phyloP scores from a whole-genome alignment of 345 rosid species.

The Murraya paniculata region DNA sequence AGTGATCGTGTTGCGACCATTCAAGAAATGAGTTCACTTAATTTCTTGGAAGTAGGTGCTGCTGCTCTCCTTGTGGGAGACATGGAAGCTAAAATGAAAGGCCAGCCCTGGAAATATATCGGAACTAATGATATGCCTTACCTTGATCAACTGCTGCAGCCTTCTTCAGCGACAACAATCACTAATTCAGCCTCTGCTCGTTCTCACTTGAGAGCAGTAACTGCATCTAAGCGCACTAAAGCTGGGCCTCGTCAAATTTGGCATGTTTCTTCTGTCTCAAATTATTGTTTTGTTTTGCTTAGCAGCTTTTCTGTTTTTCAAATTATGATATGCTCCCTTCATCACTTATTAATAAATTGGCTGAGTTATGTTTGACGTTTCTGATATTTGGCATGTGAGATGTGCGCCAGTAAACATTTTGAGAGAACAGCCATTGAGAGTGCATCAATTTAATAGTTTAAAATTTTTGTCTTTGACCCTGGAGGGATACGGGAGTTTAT shows the following conservation, averaged over 20 bases:
- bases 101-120: constrained; percentile 88
- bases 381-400: background rate
- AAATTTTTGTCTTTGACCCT: background rate
- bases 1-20: constrained; percentile 62
- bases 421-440: background rate
- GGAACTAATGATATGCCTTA: constrained; percentile 93
- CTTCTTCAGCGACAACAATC: constrained; percentile 70
- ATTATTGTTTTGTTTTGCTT: constrained; percentile 18
- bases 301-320: constrained; percentile 2
- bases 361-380: background rate
- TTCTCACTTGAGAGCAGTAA: constrained; percentile 83
- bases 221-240: constrained; percentile 84
- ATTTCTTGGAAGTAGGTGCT: constrained; percentile 92
- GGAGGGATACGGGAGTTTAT: background rate
- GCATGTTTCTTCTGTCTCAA: constrained; percentile 37
- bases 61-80: constrained; percentile 94
- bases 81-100: constrained; percentile 90
- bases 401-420: background rate
- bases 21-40: constrained; percentile 67
- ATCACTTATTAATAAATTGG: background rate
- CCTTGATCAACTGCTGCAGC: constrained; percentile 93
- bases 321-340: constrained; percentile 1
- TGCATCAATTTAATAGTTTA: background rate
- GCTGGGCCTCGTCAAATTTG: constrained; percentile 83
- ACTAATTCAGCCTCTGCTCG: constrained; percentile 71